Evolutionary conservation across 2,329 filamentous ascomycete species (phyloP).

Genomic region (Alternaria sp.): DNA sequence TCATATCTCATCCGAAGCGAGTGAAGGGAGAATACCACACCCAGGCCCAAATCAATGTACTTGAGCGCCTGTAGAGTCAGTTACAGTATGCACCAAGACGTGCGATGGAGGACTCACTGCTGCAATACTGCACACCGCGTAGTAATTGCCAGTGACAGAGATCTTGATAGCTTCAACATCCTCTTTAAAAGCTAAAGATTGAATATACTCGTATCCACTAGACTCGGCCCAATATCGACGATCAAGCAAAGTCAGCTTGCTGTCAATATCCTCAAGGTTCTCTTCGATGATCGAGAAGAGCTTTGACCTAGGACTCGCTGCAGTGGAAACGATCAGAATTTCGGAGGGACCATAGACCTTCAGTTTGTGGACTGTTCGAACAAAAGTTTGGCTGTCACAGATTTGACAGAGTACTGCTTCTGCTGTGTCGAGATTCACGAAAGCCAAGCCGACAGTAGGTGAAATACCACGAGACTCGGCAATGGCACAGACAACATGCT

Average conservation of each 20-base stretch:
- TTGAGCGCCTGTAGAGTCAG: conserved; percentile 70
- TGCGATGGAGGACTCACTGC: conserved; percentile 73
- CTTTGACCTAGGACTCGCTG: conserved; percentile 75
- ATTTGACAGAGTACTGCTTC: conserved; percentile 90
- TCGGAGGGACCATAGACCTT: conserved; percentile 79
- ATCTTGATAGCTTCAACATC: conserved; percentile 84
- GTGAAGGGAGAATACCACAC: conserved; percentile 74
- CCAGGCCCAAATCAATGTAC: conserved; percentile 76
- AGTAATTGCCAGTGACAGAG: conserved; percentile 82
- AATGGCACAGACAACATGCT: conserved; percentile 86
- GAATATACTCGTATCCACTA: conserved; percentile 77
- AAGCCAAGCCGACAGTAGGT: conserved; percentile 83
- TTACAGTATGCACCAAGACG: conserved; percentile 10
- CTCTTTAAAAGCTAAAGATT: conserved; percentile 78
- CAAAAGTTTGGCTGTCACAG: conserved; percentile 90
- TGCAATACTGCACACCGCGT: conserved; percentile 82
- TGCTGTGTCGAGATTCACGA: conserved; percentile 84
- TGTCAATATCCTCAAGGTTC: conserved; percentile 68
- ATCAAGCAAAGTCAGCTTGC: conserved; percentile 69
- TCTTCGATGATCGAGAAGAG: conserved; percentile 78
- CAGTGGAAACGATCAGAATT: conserved; percentile 78
- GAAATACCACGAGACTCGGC: conserved; percentile 87
- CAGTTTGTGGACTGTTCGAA: conserved; percentile 86
- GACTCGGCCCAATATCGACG: conserved; percentile 85
- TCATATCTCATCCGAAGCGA: conserved; percentile 87